These are phyloP conservation scores for Dictyostelium discoideum DNA, from an alignment of 78 protist species.

Conservation along the genomic window dicty_2.7 NC_007090.3:2149501-2150000, in stretches of 20 bases:
- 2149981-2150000: neutral
- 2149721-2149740: neutral
- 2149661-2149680: neutral
- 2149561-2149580: slow-evolving; percentile 84
- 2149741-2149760: neutral
- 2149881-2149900: slow-evolving; percentile 76
- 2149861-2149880: slow-evolving; percentile 79
- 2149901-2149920: slow-evolving; percentile 34
- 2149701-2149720: no score
- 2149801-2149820: slow-evolving; percentile 85
- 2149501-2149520: slow-evolving; percentile 85
- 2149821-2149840: slow-evolving; percentile 44
- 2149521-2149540: slow-evolving; percentile 69
- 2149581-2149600: slow-evolving; percentile 83
- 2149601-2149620: slow-evolving; percentile 50
- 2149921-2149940: slow-evolving; percentile 54
- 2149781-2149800: slow-evolving; percentile 85
- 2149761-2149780: slow-evolving; percentile 46
- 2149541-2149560: slow-evolving; percentile 78
- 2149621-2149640: slow-evolving; percentile 52
- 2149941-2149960: slow-evolving; percentile 71
- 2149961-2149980: neutral
- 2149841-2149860: slow-evolving; percentile 59
- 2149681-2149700: neutral
- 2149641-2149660: neutral